These are phyloP conservation scores for Saccharum spontaneum DNA, from an alignment of 176 grass and related monocot genomes.

Conservation along the genomic window DNA sequence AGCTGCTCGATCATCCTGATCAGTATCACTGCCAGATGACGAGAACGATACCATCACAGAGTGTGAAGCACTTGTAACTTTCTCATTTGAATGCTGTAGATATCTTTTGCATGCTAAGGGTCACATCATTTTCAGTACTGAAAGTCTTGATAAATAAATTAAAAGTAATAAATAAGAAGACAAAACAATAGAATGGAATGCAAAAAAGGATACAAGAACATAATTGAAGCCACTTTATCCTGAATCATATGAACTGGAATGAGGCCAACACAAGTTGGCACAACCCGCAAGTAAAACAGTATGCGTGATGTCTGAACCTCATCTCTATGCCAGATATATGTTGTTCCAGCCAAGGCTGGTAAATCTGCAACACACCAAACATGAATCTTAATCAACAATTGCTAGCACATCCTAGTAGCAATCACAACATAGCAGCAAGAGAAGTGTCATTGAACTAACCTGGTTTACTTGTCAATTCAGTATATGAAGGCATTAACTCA, in stretches of 20 bases:
- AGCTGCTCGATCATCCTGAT: conserved; percentile 54
- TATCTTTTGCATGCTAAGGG: conserved; percentile 76
- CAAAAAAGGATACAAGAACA: conserved; percentile 85
- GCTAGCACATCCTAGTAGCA: conserved; percentile 23
- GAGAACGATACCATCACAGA: conserved; percentile 88
- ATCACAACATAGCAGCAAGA: background rate
- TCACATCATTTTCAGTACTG: background rate
- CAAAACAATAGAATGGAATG: background rate
- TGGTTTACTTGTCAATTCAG: conserved; percentile 69
- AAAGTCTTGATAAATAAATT: background rate
- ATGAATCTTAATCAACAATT: conserved; percentile 8
- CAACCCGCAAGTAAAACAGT: conserved; percentile 84
- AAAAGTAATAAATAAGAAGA: background rate
- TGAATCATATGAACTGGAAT: conserved; percentile 56
- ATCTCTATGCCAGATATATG: conserved; percentile 75
- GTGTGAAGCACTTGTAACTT: conserved; percentile 81
- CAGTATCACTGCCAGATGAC: conserved; percentile 60
- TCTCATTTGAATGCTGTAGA: conserved; percentile 91
- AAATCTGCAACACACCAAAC: conserved; percentile 48
- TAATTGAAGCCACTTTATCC: conserved; percentile 51
- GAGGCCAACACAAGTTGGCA: conserved; percentile 74
- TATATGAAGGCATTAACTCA: conserved; percentile 75
- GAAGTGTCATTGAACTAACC: conserved; percentile 40
- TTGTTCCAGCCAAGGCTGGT: conserved; percentile 37
- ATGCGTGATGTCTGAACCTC: conserved; percentile 86